Percentiles rank a stretch among this genome's conserved stretches.
Evolutionary conservation across 2,329 filamentous ascomycete species (phyloP).

Genomic region (Eurotiales sp.): DNA sequence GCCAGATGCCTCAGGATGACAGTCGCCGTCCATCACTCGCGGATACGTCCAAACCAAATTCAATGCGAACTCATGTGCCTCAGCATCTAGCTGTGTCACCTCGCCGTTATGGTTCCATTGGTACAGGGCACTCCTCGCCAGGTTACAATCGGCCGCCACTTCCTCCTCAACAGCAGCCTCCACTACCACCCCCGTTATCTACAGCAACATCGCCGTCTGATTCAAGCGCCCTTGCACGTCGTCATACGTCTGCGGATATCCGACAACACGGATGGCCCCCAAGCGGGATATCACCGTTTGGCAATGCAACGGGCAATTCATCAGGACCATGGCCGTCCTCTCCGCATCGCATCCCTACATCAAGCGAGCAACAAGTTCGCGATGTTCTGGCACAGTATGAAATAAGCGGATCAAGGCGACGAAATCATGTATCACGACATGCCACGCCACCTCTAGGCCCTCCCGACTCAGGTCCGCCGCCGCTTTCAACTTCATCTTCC

Average conservation of each 20-base stretch:
- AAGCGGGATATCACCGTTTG: constrained; percentile 59
- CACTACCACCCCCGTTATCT: constrained; percentile 60
- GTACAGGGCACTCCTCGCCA: constrained; percentile 64
- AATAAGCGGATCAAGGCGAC: constrained; percentile 52
- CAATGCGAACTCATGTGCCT: constrained; percentile 73
- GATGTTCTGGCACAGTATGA: constrained; percentile 64
- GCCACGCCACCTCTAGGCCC: constrained; percentile 46
- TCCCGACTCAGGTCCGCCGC: constrained; percentile 3
- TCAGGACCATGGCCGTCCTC: constrained; percentile 65
- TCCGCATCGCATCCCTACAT: constrained; percentile 50
- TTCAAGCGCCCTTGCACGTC: constrained; percentile 64
- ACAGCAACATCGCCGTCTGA: constrained; percentile 54
- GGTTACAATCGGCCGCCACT: constrained; percentile 68
- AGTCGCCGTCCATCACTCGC: constrained; percentile 67
- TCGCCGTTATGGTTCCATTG: constrained; percentile 83
- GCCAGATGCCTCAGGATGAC: constrained; percentile 83
- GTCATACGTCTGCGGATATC: constrained; percentile 95
- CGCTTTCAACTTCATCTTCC: constrained; percentile 8
- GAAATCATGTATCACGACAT: constrained; percentile 47
- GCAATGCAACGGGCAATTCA: constrained; percentile 59
- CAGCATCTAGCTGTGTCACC: constrained; percentile 77
- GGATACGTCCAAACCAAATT: constrained; percentile 58
- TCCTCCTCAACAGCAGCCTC: constrained; percentile 59
- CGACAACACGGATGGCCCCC: constrained; percentile 76
- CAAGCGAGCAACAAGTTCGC: constrained; percentile 60